Evolutionary conservation across 257 asterid species (phyloP).

Genomic region (Fraxinus anomala): DNA sequence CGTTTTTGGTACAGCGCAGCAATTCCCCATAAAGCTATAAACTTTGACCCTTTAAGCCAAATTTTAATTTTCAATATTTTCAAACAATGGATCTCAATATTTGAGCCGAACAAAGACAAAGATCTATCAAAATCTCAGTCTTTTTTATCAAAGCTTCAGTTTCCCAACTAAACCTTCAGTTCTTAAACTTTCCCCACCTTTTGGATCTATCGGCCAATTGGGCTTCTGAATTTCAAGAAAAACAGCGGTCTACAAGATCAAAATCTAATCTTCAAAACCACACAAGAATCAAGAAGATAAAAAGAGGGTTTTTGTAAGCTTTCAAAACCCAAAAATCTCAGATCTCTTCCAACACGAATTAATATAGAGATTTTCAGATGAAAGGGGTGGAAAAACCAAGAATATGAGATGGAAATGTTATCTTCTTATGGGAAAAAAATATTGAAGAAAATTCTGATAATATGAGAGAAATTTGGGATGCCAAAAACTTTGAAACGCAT

Average conservation of each 20-base stretch:
- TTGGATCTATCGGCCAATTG: neutral
- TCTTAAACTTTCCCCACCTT: neutral
- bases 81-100: slow-evolving; percentile 13
- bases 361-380: slow-evolving; percentile 10
- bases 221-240: neutral
- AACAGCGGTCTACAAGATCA: neutral
- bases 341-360: slow-evolving; percentile 29
- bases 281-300: slow-evolving; percentile 1
- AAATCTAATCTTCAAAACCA: slow-evolving; percentile 9
- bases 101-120: slow-evolving; percentile 14
- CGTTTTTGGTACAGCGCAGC: slow-evolving; percentile 11
- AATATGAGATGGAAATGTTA: neutral
- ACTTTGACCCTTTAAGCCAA: slow-evolving; percentile 1
- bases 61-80: neutral
- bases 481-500: neutral
- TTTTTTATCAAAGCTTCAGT: neutral
- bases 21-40: slow-evolving; percentile 16
- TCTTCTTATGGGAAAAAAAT: neutral
- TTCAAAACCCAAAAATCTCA: slow-evolving; percentile 12
- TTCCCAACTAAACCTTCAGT: neutral
- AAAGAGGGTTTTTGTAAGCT: neutral
- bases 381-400: slow-evolving; percentile 17
- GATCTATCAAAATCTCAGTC: slow-evolving; percentile 29
- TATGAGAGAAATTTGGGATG: neutral
- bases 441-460: neutral